phyloP scores from a whole-genome alignment of 176 grass and related monocot species.

The Musa schizocarpa region DNA sequence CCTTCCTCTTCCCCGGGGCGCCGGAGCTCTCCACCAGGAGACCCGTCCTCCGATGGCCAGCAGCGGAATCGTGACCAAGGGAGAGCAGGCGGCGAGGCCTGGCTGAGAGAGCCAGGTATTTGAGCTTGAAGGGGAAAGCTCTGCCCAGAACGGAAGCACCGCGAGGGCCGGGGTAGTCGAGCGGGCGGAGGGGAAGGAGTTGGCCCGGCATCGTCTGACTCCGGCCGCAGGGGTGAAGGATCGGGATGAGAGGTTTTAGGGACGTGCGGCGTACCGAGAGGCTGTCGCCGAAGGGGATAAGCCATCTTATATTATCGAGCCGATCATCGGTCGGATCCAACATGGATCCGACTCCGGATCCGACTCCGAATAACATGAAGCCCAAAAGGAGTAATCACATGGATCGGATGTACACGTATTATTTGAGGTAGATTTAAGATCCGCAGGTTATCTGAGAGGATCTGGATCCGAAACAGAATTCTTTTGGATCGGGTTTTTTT shows the following conservation, averaged over 20 bases:
- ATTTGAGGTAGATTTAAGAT: too few relatives aligned
- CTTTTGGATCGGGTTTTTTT: too few relatives aligned
- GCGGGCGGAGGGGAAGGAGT: conserved; percentile 34
- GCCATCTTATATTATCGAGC: too few relatives aligned
- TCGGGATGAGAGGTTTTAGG: background rate
- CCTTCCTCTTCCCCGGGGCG: background rate
- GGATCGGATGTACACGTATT: too few relatives aligned
- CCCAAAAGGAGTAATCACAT: too few relatives aligned
- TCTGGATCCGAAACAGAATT: too few relatives aligned
- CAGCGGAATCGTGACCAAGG: background rate
- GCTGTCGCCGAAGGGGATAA: too few relatives aligned
- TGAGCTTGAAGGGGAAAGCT: conserved; percentile 46
- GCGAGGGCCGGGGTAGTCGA: conserved; percentile 1
- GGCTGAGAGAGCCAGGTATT: conserved; percentile 17
- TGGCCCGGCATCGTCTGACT: conserved; percentile 29
- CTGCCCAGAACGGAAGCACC: conserved; percentile 28
- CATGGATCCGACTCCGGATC: too few relatives aligned
- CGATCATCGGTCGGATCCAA: too few relatives aligned
- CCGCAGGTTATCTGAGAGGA: too few relatives aligned
- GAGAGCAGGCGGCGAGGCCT: conserved; percentile 5
- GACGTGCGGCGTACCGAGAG: too few relatives aligned
- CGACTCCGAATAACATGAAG: too few relatives aligned
- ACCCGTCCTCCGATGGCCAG: background rate
- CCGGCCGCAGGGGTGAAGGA: background rate
- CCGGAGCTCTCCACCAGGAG: background rate